Percentiles rank a stretch among this genome's conserved stretches.
Evolutionary conservation across 805 yeast species (phyloP).

Genomic region (Pichia manshurica): DNA sequence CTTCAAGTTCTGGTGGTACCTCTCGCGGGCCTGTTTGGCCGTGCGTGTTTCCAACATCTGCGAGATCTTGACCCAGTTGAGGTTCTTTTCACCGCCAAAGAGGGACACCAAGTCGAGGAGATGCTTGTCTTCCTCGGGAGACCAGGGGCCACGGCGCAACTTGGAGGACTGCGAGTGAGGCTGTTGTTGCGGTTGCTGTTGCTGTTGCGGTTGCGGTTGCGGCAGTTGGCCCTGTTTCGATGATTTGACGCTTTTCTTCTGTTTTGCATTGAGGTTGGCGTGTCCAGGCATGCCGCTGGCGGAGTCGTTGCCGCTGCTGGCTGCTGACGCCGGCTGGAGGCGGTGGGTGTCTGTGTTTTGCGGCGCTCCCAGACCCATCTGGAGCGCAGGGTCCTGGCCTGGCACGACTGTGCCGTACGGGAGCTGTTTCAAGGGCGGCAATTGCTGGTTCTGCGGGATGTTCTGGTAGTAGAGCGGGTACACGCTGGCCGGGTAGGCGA

Average conservation of each 20-base stretch:
- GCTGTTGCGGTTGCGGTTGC: conserved; percentile 7
- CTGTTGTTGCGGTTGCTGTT: conserved; percentile 4
- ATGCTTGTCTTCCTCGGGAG: conserved; percentile 74
- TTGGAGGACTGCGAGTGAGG: conserved; percentile 10
- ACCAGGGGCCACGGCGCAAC: conserved; percentile 78
- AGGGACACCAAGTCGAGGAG: conserved; percentile 61
- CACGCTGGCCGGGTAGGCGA: neutral
- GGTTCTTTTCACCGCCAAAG: conserved; percentile 57
- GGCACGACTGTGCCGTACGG: neutral
- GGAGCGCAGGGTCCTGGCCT: too few species aligned
- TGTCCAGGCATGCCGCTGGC: too few species aligned
- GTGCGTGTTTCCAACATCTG: conserved; percentile 68
- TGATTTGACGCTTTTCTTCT: neutral
- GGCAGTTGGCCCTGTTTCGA: conserved; percentile 1
- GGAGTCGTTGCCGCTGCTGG: too few species aligned
- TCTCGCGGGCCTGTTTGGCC: conserved; percentile 87
- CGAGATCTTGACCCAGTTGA: conserved; percentile 83
- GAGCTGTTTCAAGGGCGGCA: neutral
- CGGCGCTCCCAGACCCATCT: too few species aligned
- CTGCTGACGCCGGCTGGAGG: too few species aligned
- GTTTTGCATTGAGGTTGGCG: too few species aligned
- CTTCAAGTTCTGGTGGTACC: conserved; percentile 87
- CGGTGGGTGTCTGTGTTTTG: too few species aligned
- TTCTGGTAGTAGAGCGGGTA: conserved; percentile 1
- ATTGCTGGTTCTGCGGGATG: neutral